These are phyloP conservation scores for Botryotinia calthae DNA, from an alignment of 2,329 filamentous ascomycete genomes.

Conservation along the genomic window DNA sequence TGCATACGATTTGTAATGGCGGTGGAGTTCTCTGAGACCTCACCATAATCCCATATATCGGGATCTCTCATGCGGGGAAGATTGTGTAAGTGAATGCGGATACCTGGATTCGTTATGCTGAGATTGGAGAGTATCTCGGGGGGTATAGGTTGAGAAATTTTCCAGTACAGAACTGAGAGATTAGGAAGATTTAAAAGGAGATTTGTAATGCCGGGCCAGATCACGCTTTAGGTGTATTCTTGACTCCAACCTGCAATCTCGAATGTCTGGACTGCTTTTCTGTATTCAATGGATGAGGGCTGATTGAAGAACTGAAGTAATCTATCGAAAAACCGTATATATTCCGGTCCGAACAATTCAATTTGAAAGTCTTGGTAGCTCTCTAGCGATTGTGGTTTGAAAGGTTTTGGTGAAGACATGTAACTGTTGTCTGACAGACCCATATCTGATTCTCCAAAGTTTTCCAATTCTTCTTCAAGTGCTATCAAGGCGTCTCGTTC, in stretches of 20 bases:
- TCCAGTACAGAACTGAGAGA: neutral
- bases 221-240: neutral
- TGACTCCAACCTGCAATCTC: neutral
- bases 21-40: neutral
- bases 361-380: neutral
- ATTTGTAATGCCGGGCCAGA: neutral
- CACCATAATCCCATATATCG: neutral
- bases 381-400: neutral
- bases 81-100: neutral
- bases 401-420: neutral
- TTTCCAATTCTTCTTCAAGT: neutral
- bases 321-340: too few species aligned
- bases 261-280: neutral
- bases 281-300: neutral
- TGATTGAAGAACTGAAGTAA: neutral
- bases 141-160: neutral
- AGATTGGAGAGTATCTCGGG: neutral
- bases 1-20: neutral
- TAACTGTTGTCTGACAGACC: neutral
- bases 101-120: neutral
- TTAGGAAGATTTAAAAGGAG: neutral
- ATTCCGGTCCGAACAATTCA: too few species aligned
- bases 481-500: neutral
- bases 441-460: neutral
- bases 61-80: neutral